Conservation (phyloP, 2,329 filamentous ascomycete species). For the Blastomyces parvus region DNA sequence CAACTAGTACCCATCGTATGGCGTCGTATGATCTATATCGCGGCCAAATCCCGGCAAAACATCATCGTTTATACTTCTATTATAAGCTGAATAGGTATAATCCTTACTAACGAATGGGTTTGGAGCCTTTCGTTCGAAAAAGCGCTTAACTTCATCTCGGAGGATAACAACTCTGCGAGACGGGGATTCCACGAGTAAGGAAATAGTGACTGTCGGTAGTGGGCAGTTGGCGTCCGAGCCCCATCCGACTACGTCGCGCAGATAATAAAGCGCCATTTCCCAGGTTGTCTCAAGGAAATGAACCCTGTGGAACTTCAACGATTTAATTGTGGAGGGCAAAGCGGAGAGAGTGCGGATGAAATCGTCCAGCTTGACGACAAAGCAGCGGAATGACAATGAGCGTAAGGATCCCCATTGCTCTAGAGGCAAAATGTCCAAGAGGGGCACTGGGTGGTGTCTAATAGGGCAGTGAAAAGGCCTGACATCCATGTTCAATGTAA, state of each 20-base stretch:
- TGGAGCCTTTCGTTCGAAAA: background rate
- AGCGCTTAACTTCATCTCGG: background rate
- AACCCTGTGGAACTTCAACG: background rate
- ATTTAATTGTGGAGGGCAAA: background rate
- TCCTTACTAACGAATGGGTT: background rate
- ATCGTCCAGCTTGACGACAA: background rate
- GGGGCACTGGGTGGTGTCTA: background rate
- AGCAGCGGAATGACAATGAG: constrained; percentile 1
- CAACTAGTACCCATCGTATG: background rate
- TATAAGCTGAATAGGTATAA: background rate
- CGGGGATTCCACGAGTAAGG: background rate
- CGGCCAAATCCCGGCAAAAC: background rate
- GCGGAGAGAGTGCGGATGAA: background rate
- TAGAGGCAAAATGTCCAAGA: background rate
- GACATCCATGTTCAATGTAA: background rate
- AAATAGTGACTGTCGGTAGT: background rate
- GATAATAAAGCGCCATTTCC: background rate
- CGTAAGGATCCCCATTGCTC: background rate
- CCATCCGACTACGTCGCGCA: background rate
- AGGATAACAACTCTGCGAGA: background rate
- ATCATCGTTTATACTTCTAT: background rate
- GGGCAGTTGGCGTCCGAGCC: background rate
- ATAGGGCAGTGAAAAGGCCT: background rate
- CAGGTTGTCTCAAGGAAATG: background rate
- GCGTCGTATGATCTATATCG: background rate